Evolutionary conservation across 331 rosid species (phyloP).

Genomic region (Stylosanthes scabra): DNA sequence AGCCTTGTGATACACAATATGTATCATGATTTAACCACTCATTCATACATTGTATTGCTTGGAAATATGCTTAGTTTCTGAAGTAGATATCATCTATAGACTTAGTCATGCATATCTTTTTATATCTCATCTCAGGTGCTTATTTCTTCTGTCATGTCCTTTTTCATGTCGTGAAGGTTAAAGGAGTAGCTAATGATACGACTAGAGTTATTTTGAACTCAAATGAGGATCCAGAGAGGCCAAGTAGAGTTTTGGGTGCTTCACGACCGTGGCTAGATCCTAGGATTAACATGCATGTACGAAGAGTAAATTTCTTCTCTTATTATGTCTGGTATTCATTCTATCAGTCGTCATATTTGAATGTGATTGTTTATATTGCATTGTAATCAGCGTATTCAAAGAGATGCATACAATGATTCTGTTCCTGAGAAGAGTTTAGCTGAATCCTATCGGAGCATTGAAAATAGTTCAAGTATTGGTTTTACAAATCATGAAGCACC

Average conservation of each 20-base stretch:
- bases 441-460: conserved; percentile 63
- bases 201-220: conserved; percentile 57
- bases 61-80: conserved; percentile 18
- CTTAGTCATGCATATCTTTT: conserved; percentile 2
- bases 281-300: conserved; percentile 59
- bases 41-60: conserved; percentile 11
- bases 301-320: conserved; percentile 36
- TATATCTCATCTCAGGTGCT: conserved; percentile 3
- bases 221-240: conserved; percentile 56
- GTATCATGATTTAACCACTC: not conserved
- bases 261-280: conserved; percentile 75
- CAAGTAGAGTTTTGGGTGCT: conserved; percentile 54
- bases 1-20: not conserved
- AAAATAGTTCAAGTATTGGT: conserved; percentile 64
- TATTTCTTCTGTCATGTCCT: conserved; percentile 14
- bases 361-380: conserved; percentile 50
- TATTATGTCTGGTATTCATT: conserved; percentile 13
- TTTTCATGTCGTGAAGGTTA: conserved; percentile 52
- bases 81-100: conserved; percentile 4
- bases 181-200: conserved; percentile 67
- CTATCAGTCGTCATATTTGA: conserved; percentile 22
- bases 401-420: conserved; percentile 60
- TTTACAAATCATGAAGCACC: conserved; percentile 58
- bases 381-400: conserved; percentile 61
- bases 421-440: conserved; percentile 67